A percentile compares a stretch with the other conserved stretches of the same genome.
Evolutionary conservation across 208 protist genomes (phyloP).

Genomic region (Leptomonas pyrrhocoris): DNA sequence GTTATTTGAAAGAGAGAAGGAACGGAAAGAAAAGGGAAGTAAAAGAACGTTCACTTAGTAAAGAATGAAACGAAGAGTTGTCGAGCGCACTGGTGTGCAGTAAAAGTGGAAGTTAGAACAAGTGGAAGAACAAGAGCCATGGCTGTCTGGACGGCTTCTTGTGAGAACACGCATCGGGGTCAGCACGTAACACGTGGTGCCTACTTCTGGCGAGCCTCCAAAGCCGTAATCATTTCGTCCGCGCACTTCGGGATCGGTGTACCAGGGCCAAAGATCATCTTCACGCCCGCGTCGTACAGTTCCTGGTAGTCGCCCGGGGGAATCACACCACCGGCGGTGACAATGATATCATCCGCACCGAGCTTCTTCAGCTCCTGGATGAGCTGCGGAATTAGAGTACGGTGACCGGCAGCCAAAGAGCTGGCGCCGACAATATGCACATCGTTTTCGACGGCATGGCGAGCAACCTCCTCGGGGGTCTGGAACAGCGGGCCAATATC

Average conservation of each 20-base stretch:
- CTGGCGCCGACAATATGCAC: slow-evolving; percentile 94
- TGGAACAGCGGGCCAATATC: slow-evolving; percentile 95
- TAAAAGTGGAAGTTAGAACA: neutral
- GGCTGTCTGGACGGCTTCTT: neutral
- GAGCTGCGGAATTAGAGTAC: slow-evolving; percentile 92
- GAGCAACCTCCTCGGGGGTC: slow-evolving; percentile 84
- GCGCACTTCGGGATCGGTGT: slow-evolving; percentile 68
- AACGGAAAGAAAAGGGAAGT: slow-evolving; percentile 20
- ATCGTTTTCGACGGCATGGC: slow-evolving; percentile 93
- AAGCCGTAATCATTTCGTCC: slow-evolving; percentile 45
- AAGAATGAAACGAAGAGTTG: slow-evolving; percentile 5
- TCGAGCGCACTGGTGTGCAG: neutral
- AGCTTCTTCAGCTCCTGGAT: slow-evolving; percentile 84
- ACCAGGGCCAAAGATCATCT: slow-evolving; percentile 93
- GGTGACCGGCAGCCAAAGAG: slow-evolving; percentile 78
- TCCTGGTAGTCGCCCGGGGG: slow-evolving; percentile 94
- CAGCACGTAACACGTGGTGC: neutral
- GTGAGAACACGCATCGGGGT: neutral
- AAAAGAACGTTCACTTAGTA: slow-evolving; percentile 18
- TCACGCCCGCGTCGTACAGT: slow-evolving; percentile 91
- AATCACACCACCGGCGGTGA: slow-evolving; percentile 88
- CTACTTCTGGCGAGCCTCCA: slow-evolving; percentile 57
- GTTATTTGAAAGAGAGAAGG: neutral
- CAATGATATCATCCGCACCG: slow-evolving; percentile 69
- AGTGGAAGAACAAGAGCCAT: slow-evolving; percentile 1